Conservation (phyloP, 2,329 filamentous ascomycete species). For the Ophiostoma sp. region DNA sequence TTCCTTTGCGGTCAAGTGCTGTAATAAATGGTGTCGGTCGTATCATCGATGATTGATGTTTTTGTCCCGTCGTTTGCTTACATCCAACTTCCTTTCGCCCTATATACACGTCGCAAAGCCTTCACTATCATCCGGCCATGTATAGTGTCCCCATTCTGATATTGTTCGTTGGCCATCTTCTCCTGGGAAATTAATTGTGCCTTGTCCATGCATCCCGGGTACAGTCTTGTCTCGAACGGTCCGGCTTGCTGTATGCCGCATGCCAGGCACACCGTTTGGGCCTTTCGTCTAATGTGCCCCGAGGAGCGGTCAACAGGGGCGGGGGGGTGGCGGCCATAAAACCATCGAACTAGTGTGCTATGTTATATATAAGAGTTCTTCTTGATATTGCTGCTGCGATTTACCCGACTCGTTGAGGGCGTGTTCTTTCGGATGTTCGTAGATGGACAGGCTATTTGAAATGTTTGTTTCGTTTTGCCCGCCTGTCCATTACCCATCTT, state of each 20-base stretch:
- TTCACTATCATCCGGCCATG: neutral
- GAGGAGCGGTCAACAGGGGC: neutral
- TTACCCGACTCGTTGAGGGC: neutral
- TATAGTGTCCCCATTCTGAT: neutral
- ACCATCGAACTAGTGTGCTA: neutral
- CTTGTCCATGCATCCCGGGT: neutral
- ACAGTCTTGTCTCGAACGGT: neutral
- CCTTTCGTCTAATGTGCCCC: neutral
- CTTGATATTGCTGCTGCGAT: neutral
- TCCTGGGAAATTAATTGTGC: neutral
- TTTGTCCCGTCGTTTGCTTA: neutral
- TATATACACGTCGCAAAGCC: neutral
- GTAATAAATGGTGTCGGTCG: neutral
- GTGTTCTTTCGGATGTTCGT: neutral
- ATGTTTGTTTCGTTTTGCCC: neutral
- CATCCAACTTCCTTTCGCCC: neutral
- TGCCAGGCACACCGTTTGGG: neutral
- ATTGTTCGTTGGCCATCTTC: neutral
- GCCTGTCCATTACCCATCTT: neutral
- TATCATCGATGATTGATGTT: neutral
- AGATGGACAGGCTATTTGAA: neutral
- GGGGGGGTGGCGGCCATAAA: neutral
- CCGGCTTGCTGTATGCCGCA: neutral
- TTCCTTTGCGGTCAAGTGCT: neutral
- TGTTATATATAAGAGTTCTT: constrained; percentile 1